Base-by-base conservation (phyloP, 148 eudicot species). In the Rhododendron ferrugineum region DNA sequence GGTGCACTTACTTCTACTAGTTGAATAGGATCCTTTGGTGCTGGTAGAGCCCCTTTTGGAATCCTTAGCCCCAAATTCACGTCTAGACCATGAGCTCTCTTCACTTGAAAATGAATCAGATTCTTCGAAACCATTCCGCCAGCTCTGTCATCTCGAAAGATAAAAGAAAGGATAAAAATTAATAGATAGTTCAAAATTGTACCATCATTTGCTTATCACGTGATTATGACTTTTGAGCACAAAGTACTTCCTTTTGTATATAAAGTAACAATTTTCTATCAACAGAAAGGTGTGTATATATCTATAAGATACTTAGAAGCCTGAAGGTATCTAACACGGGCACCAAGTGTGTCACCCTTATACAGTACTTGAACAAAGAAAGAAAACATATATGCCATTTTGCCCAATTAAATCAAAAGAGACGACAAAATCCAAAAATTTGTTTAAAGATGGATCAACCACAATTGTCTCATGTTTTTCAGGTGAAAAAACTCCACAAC, bases 61-160 rank as follows among this genome's bases (percentile, higher is more conserved):
- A 88, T 88, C 90, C 82, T 86, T 87, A 36, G 56, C 86, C 79
- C 81, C 68, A 82, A 85, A 79, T 86, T 90, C 85, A 77, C 86
- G 86, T 85, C 86, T 87, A 85, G 90, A 90, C 95, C 95, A 92
- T 32, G 93, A 88, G 64, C 87, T 89, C 66, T 87, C 88, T 86
- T 79, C 87, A 75, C 88, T 90, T 46, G 90, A 83, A 87, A 90
- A 87, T 77, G 84, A 64, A 52, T 90, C 91, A 80, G 88, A 85
- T 58, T 87, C 92, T 54, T 88, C 88, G 47, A 36, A 84, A 58
- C 81, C 92, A 42, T 88, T 82, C 46, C 85, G 80, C 91, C 90
- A 91, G 83, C 90, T 87, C 98, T 94, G 93, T 37, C 89, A 85
- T 30, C 26, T 72, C 84, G 52, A 86, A 49, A 73, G 79, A 58